Percentiles rank a stretch among this genome's conserved stretches.
Evolutionary conservation across 345 rosid genomes (phyloP).

Genomic region (Populus alba): DNA sequence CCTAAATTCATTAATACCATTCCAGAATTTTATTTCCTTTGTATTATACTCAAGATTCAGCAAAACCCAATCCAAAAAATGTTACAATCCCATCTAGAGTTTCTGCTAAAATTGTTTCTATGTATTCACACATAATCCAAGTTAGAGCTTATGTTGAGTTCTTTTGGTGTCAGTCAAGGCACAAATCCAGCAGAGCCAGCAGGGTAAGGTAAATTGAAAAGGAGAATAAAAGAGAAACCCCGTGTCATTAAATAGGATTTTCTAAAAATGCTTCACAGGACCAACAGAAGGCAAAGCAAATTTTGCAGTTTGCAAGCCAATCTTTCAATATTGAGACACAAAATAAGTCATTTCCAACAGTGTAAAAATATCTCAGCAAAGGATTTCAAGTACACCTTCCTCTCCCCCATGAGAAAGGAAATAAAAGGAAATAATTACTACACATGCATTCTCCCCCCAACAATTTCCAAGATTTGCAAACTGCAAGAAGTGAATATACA

Average conservation of each 20-base stretch:
- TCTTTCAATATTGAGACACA: neutral
- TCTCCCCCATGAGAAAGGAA: neutral
- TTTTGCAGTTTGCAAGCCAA: neutral
- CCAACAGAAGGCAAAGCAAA: neutral
- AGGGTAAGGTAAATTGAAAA: neutral
- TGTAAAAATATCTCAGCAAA: neutral
- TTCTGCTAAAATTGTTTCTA: too few relatives aligned
- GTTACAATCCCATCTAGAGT: neutral
- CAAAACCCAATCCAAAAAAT: neutral
- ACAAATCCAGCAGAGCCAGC: neutral
- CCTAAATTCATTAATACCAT: neutral
- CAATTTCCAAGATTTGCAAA: neutral
- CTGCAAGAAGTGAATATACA: neutral
- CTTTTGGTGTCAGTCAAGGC: neutral
- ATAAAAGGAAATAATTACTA: neutral
- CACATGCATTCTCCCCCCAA: neutral
- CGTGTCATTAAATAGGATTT: too few relatives aligned
- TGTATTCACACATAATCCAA: too few relatives aligned
- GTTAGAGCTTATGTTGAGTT: neutral
- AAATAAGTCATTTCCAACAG: neutral
- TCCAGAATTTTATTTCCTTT: neutral
- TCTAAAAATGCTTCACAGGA: neutral
- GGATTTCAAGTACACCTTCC: neutral
- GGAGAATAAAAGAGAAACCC: neutral
- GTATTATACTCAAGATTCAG: neutral